Base-by-base conservation (phyloP, 1,284 basidiomycete genomes). In the Singerocomus rubriflavus region DNA sequence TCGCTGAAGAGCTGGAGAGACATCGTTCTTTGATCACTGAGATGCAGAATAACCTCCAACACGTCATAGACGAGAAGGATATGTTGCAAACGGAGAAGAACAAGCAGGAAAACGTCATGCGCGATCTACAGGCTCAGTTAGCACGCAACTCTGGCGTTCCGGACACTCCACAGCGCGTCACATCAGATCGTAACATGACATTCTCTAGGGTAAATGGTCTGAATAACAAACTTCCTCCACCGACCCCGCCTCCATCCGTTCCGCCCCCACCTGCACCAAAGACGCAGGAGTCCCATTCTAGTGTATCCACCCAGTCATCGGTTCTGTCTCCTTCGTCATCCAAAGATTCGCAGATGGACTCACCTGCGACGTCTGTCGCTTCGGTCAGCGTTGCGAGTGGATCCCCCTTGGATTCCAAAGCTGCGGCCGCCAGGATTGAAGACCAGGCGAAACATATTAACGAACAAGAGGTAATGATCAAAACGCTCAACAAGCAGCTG, bases 401-500 rank as follows among this genome's bases (percentile, higher is more conserved):
- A 44, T 54, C 70, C 16, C 60, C 65, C 21, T 59, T 66, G 9
- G 88, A 91, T 61, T 58, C 75, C 37, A 86, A 89, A 64, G 46
- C 53, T 13, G 54, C 82, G 4, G 60, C 71, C 3, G 73, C 69
- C 44, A 82, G 82, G 61, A 62, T 93, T 11, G 85, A 89, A 56
- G 82, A 88, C 58, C 88, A 91, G 67, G 69, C 78, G 14, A 89
- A 86, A 63, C 81, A 81, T 46, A 74, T 93, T 41, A 87, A 84
- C 27, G 91, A 93, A 71, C 88, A 91, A 64, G 90, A 93, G 59
- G 80, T 78, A 44, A 91, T 90, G 88, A 93, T 96, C 73, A 89
- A 91, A 72, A 93, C 88, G 31, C 79, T 97, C 50, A 92, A 93
- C 71, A 93, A 94, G 70, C 92, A 94, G 70, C 71, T 97, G 48